Base-by-base conservation (phyloP, 441 rosid genomes). In the Arabidopsis hybrid region DNA sequence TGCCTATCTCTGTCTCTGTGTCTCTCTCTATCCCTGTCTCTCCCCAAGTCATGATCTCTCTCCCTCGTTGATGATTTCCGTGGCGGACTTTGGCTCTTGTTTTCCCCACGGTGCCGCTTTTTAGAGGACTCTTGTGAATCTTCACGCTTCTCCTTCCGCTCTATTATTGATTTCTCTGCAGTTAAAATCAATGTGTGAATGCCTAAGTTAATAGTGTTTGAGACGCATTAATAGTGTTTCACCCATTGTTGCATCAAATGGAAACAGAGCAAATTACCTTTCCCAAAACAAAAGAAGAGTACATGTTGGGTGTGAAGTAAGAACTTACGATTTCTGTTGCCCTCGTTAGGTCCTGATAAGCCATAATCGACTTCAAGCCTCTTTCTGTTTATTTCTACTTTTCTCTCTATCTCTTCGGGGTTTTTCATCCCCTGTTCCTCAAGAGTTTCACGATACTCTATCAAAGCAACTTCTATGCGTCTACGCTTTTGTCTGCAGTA, bases 391-490 rank as follows among this genome's bases (percentile, higher is more conserved):
- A 77, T 68, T 72, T 91, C 85, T 65, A 96, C 94, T 86, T 89
- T 91, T 70, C 81, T 89, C 85, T 94, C 99, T 42, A 94, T 90
- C 86, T 96, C 99, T 76, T 89, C 99, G 1, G 83, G 55, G 77
- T 69, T 91, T 84, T 86, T 94, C 57, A 89, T 80, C 71, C 99
- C 99, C 39, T 84, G 89, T 62, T 96, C 99, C 81, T 96, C 99
- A 1, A 96, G 93, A 61, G 93, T 86, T 85, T 92, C 99, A 34
- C 97, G 94, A 76, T 94, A 96, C 75, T 93, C 99, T 74, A 96
- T 96, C 82, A 93, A 79, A 83, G 95, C 90, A 78, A 87, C 98
- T 81, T 96, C 99, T 63, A 96, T 76, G 36, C 92, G 88, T 80
- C 98, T 89, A 83, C 85, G 78, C 84, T 91, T 96, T 77, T 92